A percentile compares a stretch with the other conserved stretches of the same genome.
Evolutionary conservation across 2,329 filamentous ascomycete species (phyloP).

Genomic region (Fusarium torulosum): DNA sequence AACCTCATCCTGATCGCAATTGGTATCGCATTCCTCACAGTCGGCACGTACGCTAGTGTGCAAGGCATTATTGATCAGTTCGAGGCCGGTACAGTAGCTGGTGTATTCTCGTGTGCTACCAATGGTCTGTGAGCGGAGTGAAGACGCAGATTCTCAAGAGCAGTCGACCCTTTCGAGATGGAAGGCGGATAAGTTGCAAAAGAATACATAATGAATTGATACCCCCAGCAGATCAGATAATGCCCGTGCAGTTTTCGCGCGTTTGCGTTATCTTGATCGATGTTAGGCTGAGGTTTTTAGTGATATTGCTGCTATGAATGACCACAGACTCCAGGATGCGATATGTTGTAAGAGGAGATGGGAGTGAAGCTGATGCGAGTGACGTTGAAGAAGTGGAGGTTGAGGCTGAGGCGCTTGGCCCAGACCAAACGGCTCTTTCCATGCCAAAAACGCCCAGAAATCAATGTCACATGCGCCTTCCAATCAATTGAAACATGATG

Average conservation of each 20-base stretch:
- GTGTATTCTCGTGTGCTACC: conserved; percentile 79
- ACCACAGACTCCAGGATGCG: neutral
- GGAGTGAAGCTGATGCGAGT: neutral
- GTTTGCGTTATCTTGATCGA: neutral
- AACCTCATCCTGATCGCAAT: conserved; percentile 80
- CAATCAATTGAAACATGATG: neutral
- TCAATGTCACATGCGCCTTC: conserved; percentile 17
- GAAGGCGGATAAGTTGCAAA: neutral
- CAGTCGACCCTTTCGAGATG: neutral
- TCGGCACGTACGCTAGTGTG: conserved; percentile 84
- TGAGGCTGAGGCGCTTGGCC: conserved; percentile 20
- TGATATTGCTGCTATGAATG: neutral
- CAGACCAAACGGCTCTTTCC: conserved; percentile 21
- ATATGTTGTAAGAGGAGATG: neutral
- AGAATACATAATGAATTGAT: conserved; percentile 17
- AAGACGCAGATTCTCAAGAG: neutral
- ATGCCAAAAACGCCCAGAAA: conserved; percentile 28
- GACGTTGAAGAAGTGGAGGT: conserved; percentile 8
- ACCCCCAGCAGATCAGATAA: conserved; percentile 14
- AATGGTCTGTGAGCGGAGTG: conserved; percentile 68
- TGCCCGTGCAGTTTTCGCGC: conserved; percentile 1
- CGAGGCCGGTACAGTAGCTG: conserved; percentile 70
- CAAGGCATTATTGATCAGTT: conserved; percentile 83
- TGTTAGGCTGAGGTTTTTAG: neutral
- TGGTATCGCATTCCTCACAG: conserved; percentile 84